A percentile compares a stretch with the other conserved stretches of the same genome.
phyloP scores from a whole-genome alignment of 2,329 filamentous ascomycete genomes.

The Aureobasidium vineae region DNA sequence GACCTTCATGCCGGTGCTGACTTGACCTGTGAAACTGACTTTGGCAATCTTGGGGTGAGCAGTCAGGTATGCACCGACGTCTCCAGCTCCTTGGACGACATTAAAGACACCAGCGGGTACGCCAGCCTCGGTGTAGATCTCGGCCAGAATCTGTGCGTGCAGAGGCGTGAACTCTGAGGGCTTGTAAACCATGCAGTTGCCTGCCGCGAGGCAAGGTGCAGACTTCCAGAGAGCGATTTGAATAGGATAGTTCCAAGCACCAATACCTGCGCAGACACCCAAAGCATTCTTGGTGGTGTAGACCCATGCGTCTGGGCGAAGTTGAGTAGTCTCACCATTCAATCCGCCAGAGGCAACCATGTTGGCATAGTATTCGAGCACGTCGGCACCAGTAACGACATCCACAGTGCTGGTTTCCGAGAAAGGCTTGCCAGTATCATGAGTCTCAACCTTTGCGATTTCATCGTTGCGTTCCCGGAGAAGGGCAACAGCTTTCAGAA shows the following conservation, averaged over 20 bases:
- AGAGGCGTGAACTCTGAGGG: conserved; percentile 83
- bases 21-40: conserved; percentile 87
- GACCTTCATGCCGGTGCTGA: conserved; percentile 78
- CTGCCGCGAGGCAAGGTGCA: conserved; percentile 77
- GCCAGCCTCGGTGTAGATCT: conserved; percentile 75
- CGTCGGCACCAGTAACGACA: conserved; percentile 77
- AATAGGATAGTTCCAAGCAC: conserved; percentile 90
- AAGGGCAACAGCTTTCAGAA: conserved; percentile 71
- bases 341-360: conserved; percentile 73
- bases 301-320: conserved; percentile 74
- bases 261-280: conserved; percentile 82
- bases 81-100: conserved; percentile 75
- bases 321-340: conserved; percentile 73
- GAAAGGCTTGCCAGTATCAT: conserved; percentile 83
- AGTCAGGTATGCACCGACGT: conserved; percentile 73
- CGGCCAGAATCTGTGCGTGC: conserved; percentile 72
- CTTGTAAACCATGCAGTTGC: conserved; percentile 90
- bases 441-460: conserved; percentile 74
- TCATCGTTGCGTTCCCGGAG: conserved; percentile 75
- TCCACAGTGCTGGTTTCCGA: conserved; percentile 84
- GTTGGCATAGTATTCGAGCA: conserved; percentile 83
- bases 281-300: conserved; percentile 79
- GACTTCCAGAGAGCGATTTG: conserved; percentile 92
- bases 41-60: conserved; percentile 72
- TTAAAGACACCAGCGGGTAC: conserved; percentile 83